A percentile compares a stretch with the other conserved stretches of the same genome.
These are phyloP conservation scores for Pseudogymnoascus sp. DNA, from an alignment of 2,329 filamentous ascomycete species.

Conservation along the genomic window DNA sequence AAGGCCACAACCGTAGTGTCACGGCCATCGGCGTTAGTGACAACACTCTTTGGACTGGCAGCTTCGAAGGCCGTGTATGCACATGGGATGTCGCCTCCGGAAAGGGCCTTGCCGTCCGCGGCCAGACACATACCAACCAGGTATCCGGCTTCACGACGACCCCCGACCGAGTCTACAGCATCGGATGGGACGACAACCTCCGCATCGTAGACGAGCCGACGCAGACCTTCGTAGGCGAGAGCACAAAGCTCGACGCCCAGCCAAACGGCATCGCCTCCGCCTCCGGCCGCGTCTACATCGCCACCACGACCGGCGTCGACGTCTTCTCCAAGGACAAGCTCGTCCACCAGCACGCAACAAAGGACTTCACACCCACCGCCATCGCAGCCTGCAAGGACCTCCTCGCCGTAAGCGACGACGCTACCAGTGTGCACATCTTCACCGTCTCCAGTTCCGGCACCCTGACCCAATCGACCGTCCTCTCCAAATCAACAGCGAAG, in stretches of 20 bases:
- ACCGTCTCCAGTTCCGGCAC: conserved; percentile 44
- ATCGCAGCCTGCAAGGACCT: conserved; percentile 60
- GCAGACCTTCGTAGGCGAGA: conserved; percentile 65
- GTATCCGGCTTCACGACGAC: conserved; percentile 64
- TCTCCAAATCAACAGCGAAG: conserved; percentile 61
- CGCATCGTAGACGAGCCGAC: conserved; percentile 68
- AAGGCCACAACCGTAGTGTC: conserved; percentile 87
- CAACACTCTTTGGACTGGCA: conserved; percentile 75
- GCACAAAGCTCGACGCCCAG: conserved; percentile 64
- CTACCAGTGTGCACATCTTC: conserved; percentile 71
- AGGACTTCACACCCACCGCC: conserved; percentile 58
- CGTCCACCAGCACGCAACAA: conserved; percentile 47
- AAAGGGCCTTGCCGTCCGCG: conserved; percentile 62
- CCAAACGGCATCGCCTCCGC: conserved; percentile 65
- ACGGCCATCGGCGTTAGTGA: conserved; percentile 61
- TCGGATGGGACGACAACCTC: conserved; percentile 90
- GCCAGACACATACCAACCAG: conserved; percentile 77
- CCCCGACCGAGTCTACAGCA: conserved; percentile 64
- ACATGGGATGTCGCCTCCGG: conserved; percentile 73
- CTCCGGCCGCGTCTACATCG: conserved; percentile 40
- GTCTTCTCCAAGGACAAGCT: conserved; percentile 53
- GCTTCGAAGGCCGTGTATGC: conserved; percentile 81
- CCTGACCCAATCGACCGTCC: conserved; percentile 35
- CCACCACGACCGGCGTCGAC: conserved; percentile 47
- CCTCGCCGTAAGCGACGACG: conserved; percentile 69